A percentile compares a stretch with the other conserved stretches of the same genome.
phyloP scores from a whole-genome alignment of 1,284 basidiomycete species.

The Ganoderma lingzhi region DNA sequence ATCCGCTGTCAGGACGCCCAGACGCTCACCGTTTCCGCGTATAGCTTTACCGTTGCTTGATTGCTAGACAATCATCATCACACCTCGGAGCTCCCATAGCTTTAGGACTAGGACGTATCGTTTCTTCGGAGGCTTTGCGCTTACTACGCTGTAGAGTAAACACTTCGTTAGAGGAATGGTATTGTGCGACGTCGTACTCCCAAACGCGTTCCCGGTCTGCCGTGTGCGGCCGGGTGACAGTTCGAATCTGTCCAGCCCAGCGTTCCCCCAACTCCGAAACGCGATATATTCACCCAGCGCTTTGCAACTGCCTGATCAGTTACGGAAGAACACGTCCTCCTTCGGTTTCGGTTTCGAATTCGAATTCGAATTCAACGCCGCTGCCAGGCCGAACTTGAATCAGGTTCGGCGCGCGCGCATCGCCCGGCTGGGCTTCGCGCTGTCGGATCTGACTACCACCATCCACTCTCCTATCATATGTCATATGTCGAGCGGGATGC shows the following conservation, averaged over 20 bases:
- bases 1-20: no score
- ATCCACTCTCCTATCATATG: background rate
- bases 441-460: background rate
- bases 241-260: background rate
- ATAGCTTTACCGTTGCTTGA: slow-evolving; percentile 26
- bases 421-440: no score
- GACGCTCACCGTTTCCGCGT: background rate
- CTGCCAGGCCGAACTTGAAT: background rate
- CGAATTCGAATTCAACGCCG: background rate
- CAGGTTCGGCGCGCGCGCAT: background rate
- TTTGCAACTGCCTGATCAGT: background rate
- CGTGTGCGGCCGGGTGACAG: background rate
- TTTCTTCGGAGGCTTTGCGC: background rate
- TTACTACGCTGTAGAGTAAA: slow-evolving; percentile 9
- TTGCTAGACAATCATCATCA: slow-evolving; percentile 3
- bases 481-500: no score
- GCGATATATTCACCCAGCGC: background rate
- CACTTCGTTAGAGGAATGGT: slow-evolving; percentile 1
- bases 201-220: background rate
- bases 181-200: slow-evolving; percentile 5
- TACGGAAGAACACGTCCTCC: background rate
- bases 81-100: no score
- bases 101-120: background rate
- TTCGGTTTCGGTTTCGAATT: background rate
- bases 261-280: background rate